Evolutionary conservation across 2,329 filamentous ascomycete species (phyloP).

Genomic region (Karstenula rhodostoma): DNA sequence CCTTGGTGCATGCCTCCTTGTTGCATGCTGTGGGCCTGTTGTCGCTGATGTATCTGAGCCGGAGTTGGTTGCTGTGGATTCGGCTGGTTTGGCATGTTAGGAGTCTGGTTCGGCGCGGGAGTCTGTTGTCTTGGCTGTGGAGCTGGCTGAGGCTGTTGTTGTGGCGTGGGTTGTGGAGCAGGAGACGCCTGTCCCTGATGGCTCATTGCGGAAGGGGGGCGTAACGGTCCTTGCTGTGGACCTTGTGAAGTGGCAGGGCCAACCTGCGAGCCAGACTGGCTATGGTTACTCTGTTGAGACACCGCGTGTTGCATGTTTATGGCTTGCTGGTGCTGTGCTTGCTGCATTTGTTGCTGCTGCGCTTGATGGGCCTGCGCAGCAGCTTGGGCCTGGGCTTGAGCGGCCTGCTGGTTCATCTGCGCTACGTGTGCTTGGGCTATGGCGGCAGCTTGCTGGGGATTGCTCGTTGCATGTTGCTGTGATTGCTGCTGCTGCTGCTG

Average conservation of each 20-base stretch:
- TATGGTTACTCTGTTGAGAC: conserved; percentile 59
- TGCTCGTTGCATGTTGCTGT: conserved; percentile 36
- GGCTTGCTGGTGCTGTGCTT: conserved; percentile 53
- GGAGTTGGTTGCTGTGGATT: conserved; percentile 43
- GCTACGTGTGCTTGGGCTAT: conserved; percentile 56
- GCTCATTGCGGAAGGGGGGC: conserved; percentile 49
- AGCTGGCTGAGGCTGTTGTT: conserved; percentile 51
- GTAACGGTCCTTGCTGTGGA: conserved; percentile 46
- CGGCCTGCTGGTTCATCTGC: conserved; percentile 46
- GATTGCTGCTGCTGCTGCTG: conserved; percentile 43
- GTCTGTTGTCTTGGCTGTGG: conserved; percentile 56
- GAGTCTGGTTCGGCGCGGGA: conserved; percentile 46
- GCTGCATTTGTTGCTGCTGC: conserved; percentile 55
- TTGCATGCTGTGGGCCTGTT: conserved; percentile 27
- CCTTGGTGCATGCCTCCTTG: too few relatives aligned
- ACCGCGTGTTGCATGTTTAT: conserved; percentile 58
- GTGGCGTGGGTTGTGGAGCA: conserved; percentile 45
- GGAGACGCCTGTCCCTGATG: conserved; percentile 52
- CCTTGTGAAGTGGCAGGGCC: conserved; percentile 46
- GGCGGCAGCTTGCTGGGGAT: conserved; percentile 51
- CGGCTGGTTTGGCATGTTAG: conserved; percentile 40
- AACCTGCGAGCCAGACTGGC: conserved; percentile 52
- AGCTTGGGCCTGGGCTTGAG: conserved; percentile 37
- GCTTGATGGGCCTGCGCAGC: conserved; percentile 53
- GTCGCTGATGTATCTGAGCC: conserved; percentile 34